A percentile compares a stretch with the other conserved stretches of the same genome.
phyloP scores from a whole-genome alignment of 179 eudicot genomes.

The Actinidia chinensis region DNA sequence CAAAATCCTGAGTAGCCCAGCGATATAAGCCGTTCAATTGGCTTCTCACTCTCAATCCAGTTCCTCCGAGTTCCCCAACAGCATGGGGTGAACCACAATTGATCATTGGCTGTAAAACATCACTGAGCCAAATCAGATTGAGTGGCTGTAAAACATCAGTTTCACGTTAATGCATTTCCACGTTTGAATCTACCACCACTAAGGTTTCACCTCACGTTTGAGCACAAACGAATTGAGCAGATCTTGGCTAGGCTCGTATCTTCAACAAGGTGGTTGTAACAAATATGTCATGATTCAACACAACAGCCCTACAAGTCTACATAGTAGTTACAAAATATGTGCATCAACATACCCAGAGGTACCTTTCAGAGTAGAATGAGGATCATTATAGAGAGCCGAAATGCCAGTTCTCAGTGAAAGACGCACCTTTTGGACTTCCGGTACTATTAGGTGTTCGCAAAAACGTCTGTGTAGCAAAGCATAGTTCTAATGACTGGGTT shows the following conservation, averaged over 20 bases:
- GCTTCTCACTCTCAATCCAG: constrained; percentile 93
- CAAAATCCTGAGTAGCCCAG: constrained; percentile 82
- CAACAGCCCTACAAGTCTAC: no score
- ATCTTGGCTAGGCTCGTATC: constrained; percentile 87
- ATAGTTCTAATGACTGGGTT: constrained; percentile 11
- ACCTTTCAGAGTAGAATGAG: constrained; percentile 58
- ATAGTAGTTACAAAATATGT: neutral
- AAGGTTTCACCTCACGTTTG: constrained; percentile 80
- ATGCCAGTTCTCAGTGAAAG: constrained; percentile 48
- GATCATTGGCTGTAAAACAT: constrained; percentile 65
- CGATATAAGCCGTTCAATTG: constrained; percentile 86
- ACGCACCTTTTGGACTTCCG: constrained; percentile 26
- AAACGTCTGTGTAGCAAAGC: constrained; percentile 12
- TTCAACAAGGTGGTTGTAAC: constrained; percentile 66
- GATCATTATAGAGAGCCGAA: constrained; percentile 35
- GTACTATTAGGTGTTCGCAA: neutral
- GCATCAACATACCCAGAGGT: constrained; percentile 41
- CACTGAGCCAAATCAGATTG: neutral
- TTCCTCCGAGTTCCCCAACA: constrained; percentile 87
- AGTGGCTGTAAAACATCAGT: constrained; percentile 38
- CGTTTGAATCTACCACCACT: constrained; percentile 87
- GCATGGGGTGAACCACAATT: constrained; percentile 77
- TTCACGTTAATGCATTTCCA: constrained; percentile 90
- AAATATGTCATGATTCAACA: no score
- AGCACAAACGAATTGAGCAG: constrained; percentile 71